Evolutionary conservation across 257 asterid species (phyloP).

Genomic region (Echium plantagineum): DNA sequence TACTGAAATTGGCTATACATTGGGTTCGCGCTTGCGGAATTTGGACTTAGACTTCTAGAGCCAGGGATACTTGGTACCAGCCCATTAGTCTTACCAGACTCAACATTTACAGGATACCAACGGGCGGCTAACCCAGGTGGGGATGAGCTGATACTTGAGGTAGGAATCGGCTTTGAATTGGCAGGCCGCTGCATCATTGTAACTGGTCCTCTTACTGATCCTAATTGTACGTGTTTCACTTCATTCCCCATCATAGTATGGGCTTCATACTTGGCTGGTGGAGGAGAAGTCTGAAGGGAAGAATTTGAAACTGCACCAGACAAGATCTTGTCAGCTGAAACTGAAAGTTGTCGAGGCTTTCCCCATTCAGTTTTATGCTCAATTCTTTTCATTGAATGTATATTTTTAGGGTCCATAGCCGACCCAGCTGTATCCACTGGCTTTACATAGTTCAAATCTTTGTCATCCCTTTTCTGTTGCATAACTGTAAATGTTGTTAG

Average conservation of each 20-base stretch:
- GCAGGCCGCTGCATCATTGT: conserved; percentile 45
- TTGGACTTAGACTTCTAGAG: conserved; percentile 25
- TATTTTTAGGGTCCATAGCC: conserved; percentile 43
- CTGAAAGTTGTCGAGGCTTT: conserved; percentile 39
- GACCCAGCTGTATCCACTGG: conserved; percentile 31
- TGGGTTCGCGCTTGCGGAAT: conserved; percentile 21
- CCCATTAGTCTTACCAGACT: conserved; percentile 27
- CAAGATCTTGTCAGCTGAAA: conserved; percentile 58
- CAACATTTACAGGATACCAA: conserved; percentile 29
- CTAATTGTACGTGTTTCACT: conserved; percentile 47
- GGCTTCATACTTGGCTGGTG: conserved; percentile 31
- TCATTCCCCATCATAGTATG: conserved; percentile 33
- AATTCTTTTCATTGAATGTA: conserved; percentile 39
- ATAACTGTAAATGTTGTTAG: conserved; percentile 24
- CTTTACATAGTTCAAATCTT: conserved; percentile 58
- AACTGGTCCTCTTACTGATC: conserved; percentile 56
- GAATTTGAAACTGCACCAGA: conserved; percentile 29
- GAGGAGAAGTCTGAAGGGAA: conserved; percentile 38
- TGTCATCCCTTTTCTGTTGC: conserved; percentile 59
- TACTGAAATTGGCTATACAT: conserved; percentile 32
- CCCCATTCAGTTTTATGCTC: conserved; percentile 58
- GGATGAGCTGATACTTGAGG: conserved; percentile 35
- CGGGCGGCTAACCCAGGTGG: conserved; percentile 32
- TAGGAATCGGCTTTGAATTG: conserved; percentile 25
- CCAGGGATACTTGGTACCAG: conserved; percentile 27